Conservation (phyloP, 352 stramenopile genomes). For the Phytophthora pluvialis region DNA sequence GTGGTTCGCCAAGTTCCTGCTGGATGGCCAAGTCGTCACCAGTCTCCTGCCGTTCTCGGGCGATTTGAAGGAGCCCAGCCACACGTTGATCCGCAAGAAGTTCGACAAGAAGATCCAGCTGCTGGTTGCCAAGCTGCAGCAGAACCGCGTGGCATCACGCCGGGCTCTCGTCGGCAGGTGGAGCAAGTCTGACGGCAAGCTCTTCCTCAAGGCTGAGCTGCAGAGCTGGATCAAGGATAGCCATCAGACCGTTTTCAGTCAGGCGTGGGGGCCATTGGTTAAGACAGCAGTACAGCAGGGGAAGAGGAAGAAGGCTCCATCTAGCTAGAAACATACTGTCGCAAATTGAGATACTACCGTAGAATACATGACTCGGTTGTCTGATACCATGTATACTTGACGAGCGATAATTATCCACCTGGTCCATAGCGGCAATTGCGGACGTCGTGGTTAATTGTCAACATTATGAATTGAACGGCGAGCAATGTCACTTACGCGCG, state of each 20-base stretch:
- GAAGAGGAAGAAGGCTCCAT: constrained; percentile 16
- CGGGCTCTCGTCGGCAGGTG: constrained; percentile 50
- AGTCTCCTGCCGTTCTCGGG: constrained; percentile 79
- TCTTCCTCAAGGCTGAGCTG: constrained; percentile 61
- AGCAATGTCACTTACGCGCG: no score
- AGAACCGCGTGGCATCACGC: constrained; percentile 48
- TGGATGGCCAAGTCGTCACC: constrained; percentile 69
- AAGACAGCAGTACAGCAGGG: constrained; percentile 32
- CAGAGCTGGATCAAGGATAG: constrained; percentile 67
- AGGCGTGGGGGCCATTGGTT: constrained; percentile 52
- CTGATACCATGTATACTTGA: no score
- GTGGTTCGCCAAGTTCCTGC: constrained; percentile 87
- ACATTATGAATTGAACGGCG: no score
- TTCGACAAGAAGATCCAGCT: constrained; percentile 90
- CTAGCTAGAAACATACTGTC: constrained; percentile 1
- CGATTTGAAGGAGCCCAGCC: constrained; percentile 94
- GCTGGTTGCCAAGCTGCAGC: constrained; percentile 71
- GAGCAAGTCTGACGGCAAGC: constrained; percentile 37
- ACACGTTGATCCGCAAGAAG: constrained; percentile 86
- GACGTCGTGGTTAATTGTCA: no score
- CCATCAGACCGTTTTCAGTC: constrained; percentile 53
- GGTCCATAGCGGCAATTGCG: no score
- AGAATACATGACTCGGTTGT: no score
- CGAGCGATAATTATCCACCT: no score
- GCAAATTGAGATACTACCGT: no score